Evolutionary conservation across 495 filamentous ascomycete species (phyloP).

Genomic region (Trichocladium uniseriatum): DNA sequence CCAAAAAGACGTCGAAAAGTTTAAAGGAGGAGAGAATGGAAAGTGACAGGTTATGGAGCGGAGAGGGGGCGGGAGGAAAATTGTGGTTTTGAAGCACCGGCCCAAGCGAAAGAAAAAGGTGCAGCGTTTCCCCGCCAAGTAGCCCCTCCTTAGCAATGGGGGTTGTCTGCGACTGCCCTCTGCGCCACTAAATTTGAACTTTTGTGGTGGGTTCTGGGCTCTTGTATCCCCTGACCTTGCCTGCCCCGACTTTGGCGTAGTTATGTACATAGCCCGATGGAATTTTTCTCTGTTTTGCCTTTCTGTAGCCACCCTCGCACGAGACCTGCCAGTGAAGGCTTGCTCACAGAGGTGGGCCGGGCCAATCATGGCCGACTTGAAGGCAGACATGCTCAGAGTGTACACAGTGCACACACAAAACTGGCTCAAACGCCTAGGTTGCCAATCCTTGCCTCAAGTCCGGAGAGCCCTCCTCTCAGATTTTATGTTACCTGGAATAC

Average conservation of each 20-base stretch:
- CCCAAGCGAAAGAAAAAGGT: constrained; percentile 15
- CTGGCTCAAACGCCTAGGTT: not conserved
- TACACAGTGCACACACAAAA: not conserved
- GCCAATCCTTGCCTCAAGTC: too few relatives aligned
- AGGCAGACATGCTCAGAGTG: not conserved
- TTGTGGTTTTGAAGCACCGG: constrained; percentile 20
- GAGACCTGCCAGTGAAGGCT: too few relatives aligned
- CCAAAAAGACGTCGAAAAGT: constrained; percentile 18
- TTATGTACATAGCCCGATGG: not conserved
- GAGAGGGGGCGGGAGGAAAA: constrained; percentile 20
- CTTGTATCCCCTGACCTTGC: not conserved
- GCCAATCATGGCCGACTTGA: not conserved
- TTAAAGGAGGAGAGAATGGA: constrained; percentile 15
- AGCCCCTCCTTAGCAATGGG: constrained; percentile 9
- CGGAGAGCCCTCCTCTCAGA: too few relatives aligned
- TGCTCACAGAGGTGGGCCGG: not conserved
- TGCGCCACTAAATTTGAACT: constrained; percentile 9
- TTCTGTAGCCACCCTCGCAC: not conserved
- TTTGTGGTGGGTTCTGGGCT: constrained; percentile 2
- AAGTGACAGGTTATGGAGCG: constrained; percentile 15
- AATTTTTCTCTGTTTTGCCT: not conserved
- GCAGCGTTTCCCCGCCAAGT: constrained; percentile 15
- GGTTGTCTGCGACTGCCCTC: constrained; percentile 1
- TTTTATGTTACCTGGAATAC: too few relatives aligned
- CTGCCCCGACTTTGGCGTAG: not conserved